Conservation (phyloP, 768 basidiomycete genomes). For the Calocybe indica region DNA sequence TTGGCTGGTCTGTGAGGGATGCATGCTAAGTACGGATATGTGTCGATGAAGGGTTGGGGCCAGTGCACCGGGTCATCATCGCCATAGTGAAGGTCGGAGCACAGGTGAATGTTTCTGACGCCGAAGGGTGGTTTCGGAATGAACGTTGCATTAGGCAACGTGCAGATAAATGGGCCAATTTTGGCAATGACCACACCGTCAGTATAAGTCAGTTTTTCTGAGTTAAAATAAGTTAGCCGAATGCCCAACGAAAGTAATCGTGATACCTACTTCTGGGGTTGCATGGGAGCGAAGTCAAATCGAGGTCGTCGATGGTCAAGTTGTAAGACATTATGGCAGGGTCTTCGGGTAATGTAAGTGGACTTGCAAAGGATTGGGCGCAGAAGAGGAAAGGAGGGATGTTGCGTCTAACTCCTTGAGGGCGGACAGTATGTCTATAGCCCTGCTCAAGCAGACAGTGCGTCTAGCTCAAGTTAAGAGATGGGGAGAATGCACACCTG, state of each 20-base stretch:
- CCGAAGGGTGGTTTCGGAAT: not conserved
- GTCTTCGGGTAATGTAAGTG: not conserved
- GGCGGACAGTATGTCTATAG: too few species aligned
- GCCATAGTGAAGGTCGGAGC: not conserved
- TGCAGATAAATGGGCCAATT: not conserved
- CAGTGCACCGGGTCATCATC: not conserved
- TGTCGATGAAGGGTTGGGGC: not conserved
- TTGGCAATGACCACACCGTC: not conserved
- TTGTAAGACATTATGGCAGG: not conserved
- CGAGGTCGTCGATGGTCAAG: too few species aligned
- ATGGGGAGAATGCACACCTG: too few species aligned
- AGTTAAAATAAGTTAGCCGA: not conserved
- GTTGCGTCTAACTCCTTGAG: too few species aligned
- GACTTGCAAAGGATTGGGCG: too few species aligned
- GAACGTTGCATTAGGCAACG: not conserved
- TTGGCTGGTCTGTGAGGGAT: not conserved
- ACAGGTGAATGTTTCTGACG: not conserved
- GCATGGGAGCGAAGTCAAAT: too few species aligned
- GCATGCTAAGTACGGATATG: not conserved
- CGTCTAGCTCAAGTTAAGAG: too few species aligned
- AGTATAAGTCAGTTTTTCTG: not conserved
- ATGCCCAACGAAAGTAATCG: not conserved
- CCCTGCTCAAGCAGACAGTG: too few species aligned
- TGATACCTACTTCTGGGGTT: not conserved
- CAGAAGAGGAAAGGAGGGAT: too few species aligned